Evolutionary conservation across 345 rosid genomes (phyloP).

Genomic region (Hibiscus syriacus): DNA sequence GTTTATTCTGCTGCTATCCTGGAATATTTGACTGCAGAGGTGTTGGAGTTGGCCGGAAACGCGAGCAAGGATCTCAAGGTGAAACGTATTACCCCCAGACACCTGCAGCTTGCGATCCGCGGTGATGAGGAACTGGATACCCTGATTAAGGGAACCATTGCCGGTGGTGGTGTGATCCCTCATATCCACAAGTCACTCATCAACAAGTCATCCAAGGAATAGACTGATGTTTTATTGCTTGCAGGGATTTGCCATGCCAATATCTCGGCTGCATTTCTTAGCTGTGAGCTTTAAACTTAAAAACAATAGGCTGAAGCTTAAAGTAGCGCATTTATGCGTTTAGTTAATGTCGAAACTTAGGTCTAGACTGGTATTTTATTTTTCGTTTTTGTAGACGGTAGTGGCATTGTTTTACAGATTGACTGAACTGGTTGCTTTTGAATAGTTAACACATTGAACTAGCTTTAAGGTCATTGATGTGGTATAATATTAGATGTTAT

Average conservation of each 20-base stretch:
- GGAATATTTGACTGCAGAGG: constrained; percentile 66
- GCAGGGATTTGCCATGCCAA: neutral
- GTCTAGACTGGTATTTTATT: neutral
- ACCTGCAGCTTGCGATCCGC: constrained; percentile 61
- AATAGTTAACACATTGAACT: neutral
- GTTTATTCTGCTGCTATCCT: constrained; percentile 63
- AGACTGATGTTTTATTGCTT: neutral
- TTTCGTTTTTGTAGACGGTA: neutral
- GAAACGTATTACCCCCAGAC: constrained; percentile 63
- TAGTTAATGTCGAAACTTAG: neutral
- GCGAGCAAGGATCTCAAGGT: constrained; percentile 74
- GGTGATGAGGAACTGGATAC: constrained; percentile 73
- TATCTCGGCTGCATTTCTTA: neutral
- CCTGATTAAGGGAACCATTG: constrained; percentile 73
- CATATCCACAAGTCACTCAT: constrained; percentile 76
- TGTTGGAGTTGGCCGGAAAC: constrained; percentile 62
- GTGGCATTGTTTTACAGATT: neutral
- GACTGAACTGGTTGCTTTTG: neutral
- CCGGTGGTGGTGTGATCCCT: constrained; percentile 44
- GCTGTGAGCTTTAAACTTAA: neutral
- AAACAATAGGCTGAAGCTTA: neutral
- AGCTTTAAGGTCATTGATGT: neutral
- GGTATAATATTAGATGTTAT: neutral
- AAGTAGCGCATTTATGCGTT: neutral
- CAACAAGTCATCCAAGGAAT: constrained; percentile 61